Percentiles rank a stretch among this genome's conserved stretches.
These are phyloP conservation scores for Chaetomium globosum DNA, from an alignment of 2,329 filamentous ascomycete species.

Conservation along the genomic window DNA sequence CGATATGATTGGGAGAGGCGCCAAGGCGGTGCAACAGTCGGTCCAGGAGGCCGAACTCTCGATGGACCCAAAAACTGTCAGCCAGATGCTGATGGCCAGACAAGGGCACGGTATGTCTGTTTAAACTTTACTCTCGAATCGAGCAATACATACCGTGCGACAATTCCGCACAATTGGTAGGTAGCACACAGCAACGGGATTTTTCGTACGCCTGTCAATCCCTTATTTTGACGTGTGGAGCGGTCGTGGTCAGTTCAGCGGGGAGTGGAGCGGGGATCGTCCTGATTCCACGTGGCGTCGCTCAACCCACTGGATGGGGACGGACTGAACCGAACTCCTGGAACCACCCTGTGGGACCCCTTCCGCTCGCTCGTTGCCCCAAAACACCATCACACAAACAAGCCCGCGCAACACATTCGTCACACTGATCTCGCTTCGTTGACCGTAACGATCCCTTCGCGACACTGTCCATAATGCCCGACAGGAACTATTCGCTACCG, in stretches of 20 bases:
- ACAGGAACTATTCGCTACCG: neutral
- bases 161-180: neutral
- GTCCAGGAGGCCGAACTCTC: conserved; percentile 42
- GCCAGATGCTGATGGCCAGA: conserved; percentile 42
- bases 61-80: conserved; percentile 38
- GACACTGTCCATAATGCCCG: conserved; percentile 9
- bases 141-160: neutral
- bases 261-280: too few species aligned
- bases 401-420: neutral
- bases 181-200: too few species aligned
- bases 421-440: conserved; percentile 3
- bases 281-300: too few species aligned
- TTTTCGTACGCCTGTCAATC: too few species aligned
- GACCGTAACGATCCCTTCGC: neutral
- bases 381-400: neutral
- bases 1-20: conserved; percentile 42
- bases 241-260: too few species aligned
- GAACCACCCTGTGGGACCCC: too few species aligned
- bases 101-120: conserved; percentile 26
- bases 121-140: neutral
- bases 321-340: neutral
- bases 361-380: neutral
- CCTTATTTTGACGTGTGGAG: too few species aligned
- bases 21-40: conserved; percentile 42
- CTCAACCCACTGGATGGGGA: too few species aligned